Evolutionary conservation across 202 grass and related monocot species (phyloP).

Genomic region (Elaeis oleifera): DNA sequence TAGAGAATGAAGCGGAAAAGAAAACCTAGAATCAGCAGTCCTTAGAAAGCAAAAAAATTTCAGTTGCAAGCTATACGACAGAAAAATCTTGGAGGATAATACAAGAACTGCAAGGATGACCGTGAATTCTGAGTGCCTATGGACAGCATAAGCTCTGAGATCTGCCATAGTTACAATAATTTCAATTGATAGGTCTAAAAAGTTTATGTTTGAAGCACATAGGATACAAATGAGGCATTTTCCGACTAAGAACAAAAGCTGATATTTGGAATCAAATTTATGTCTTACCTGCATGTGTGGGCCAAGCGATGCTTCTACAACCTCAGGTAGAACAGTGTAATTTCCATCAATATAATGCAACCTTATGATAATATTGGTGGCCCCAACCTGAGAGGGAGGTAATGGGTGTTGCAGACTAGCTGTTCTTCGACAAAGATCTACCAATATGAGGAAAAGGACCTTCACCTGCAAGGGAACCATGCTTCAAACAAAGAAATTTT

Average conservation of each 20-base stretch:
- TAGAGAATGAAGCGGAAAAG: background rate
- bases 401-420: constrained; percentile 66
- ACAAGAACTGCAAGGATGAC: no score
- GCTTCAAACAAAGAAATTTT: background rate
- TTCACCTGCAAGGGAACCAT: constrained; percentile 52
- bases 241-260: no score
- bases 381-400: constrained; percentile 84
- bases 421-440: constrained; percentile 96
- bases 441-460: constrained; percentile 91
- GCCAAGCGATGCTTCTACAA: constrained; percentile 94
- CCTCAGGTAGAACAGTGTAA: constrained; percentile 94
- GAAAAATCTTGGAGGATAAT: no score
- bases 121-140: no score
- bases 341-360: constrained; percentile 97
- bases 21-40: background rate
- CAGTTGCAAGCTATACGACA: no score
- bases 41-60: no score
- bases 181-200: no score
- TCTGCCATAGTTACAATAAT: no score
- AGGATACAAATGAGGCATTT: no score
- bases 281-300: constrained; percentile 94
- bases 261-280: background rate
- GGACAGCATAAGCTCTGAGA: no score
- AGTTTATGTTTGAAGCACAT: no score
- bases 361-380: constrained; percentile 92